Evolutionary conservation across 1,284 basidiomycete genomes (phyloP).

Genomic region (Chalciporus piperatoides): DNA sequence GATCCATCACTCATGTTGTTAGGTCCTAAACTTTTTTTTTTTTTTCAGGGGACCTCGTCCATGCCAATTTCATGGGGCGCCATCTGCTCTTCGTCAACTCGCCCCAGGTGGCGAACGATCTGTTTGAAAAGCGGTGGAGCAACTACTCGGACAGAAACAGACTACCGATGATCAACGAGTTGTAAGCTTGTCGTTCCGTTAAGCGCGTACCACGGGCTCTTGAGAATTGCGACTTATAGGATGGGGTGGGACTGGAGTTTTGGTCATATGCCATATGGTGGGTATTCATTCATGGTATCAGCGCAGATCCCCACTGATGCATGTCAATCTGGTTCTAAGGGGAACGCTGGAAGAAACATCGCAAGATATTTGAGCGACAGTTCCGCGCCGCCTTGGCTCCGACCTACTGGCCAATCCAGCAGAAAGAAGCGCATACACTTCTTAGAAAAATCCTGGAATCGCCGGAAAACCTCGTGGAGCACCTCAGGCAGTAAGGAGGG

Average conservation of each 20-base stretch:
- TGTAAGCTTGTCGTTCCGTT: slow-evolving; percentile 20
- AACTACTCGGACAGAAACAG: slow-evolving; percentile 33
- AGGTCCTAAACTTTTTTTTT: background rate
- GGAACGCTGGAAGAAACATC: slow-evolving; percentile 46
- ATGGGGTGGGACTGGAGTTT: slow-evolving; percentile 54
- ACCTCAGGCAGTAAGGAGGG: slow-evolving; percentile 41
- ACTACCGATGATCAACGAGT: slow-evolving; percentile 32
- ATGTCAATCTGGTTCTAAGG: slow-evolving; percentile 24
- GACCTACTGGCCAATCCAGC: slow-evolving; percentile 39
- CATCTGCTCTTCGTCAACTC: slow-evolving; percentile 34
- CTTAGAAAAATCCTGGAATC: slow-evolving; percentile 37
- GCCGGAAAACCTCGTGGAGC: slow-evolving; percentile 38
- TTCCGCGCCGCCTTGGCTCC: slow-evolving; percentile 39
- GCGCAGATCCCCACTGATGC: background rate
- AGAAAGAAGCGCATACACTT: slow-evolving; percentile 38
- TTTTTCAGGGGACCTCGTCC: slow-evolving; percentile 27
- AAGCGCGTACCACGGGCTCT: background rate
- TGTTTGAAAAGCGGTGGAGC: slow-evolving; percentile 33
- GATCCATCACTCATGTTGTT: background rate
- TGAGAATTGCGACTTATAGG: slow-evolving; percentile 21
- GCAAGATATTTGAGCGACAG: slow-evolving; percentile 45
- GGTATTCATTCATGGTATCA: slow-evolving; percentile 6
- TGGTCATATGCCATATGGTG: slow-evolving; percentile 49
- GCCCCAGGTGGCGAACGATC: slow-evolving; percentile 33
- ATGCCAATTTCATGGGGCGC: slow-evolving; percentile 29